Conservation (phyloP, 164 flowering plant genomes). For the Nymphaea colorata region DNA sequence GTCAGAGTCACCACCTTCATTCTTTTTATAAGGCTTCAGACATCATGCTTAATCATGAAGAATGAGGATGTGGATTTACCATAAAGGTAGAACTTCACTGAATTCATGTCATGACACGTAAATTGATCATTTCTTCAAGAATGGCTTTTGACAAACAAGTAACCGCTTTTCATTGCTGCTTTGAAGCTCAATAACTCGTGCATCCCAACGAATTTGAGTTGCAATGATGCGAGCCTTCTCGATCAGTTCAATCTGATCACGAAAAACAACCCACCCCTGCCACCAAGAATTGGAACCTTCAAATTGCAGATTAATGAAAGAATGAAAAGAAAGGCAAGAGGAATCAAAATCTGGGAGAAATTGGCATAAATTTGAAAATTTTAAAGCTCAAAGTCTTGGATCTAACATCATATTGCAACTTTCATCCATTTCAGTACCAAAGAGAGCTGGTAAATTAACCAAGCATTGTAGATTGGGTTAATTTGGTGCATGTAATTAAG, state of each 20-base stretch:
- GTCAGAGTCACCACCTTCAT: too few relatives aligned
- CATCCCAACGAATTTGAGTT: conserved; percentile 84
- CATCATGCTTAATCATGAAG: neutral
- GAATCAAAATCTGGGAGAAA: neutral
- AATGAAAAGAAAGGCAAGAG: neutral
- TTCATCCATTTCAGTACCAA: too few relatives aligned
- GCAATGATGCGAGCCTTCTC: conserved; percentile 64
- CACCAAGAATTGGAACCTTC: neutral
- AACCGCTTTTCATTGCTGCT: conserved; percentile 77
- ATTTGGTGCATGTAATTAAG: too few relatives aligned
- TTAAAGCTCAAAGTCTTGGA: too few relatives aligned
- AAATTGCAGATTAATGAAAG: neutral
- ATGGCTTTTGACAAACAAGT: conserved; percentile 94
- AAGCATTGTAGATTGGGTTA: too few relatives aligned
- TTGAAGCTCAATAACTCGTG: conserved; percentile 79
- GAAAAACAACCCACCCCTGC: conserved; percentile 86
- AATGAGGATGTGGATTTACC: neutral
- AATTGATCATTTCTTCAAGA: conserved; percentile 55
- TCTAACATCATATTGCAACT: too few relatives aligned
- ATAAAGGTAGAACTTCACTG: neutral
- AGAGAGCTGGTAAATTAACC: too few relatives aligned
- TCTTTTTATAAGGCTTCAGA: neutral
- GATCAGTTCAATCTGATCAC: conserved; percentile 58
- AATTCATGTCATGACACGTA: too few relatives aligned
- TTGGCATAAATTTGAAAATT: too few relatives aligned